phyloP scores from a whole-genome alignment of 2,329 filamentous ascomycete genomes.

The Trichoderma arundinaceum region DNA sequence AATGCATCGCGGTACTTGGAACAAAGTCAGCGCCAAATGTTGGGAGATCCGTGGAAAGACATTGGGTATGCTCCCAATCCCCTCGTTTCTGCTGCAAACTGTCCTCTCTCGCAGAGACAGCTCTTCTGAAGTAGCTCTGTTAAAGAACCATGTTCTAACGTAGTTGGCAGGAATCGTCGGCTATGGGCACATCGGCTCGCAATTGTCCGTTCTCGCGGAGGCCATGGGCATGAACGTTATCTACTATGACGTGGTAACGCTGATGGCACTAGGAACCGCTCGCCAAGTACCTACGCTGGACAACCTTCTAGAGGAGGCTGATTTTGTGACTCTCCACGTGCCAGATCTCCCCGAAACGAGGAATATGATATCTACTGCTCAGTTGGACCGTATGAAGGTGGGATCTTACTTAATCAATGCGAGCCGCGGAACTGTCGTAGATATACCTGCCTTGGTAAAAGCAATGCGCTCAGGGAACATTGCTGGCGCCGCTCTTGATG shows the following conservation, averaged over 20 bases:
- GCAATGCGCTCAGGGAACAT: constrained; percentile 85
- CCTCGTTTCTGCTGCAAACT: not conserved
- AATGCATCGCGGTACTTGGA: constrained; percentile 94
- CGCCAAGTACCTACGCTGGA: constrained; percentile 81
- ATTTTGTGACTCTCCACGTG: constrained; percentile 95
- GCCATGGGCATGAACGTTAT: constrained; percentile 98
- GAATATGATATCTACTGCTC: constrained; percentile 81
- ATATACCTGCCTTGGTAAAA: constrained; percentile 89
- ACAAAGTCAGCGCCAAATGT: constrained; percentile 95
- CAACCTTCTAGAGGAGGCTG: constrained; percentile 75
- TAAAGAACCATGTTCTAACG: not conserved
- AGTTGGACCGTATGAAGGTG: constrained; percentile 88
- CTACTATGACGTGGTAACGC: constrained; percentile 92
- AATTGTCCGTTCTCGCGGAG: constrained; percentile 93
- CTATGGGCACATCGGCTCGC: constrained; percentile 96
- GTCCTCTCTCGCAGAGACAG: no score
- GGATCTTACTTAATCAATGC: constrained; percentile 97
- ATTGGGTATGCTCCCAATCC: constrained; percentile 62
- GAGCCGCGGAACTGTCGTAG: constrained; percentile 89
- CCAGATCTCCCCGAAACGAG: constrained; percentile 92
- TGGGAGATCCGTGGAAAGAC: constrained; percentile 99
- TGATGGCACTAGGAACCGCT: constrained; percentile 92
- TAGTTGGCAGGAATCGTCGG: constrained; percentile 78
- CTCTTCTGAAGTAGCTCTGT: no score
- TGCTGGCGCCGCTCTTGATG: constrained; percentile 93